Conservation (phyloP, 352 stramenopile species). For the Peronospora farinosa region DNA sequence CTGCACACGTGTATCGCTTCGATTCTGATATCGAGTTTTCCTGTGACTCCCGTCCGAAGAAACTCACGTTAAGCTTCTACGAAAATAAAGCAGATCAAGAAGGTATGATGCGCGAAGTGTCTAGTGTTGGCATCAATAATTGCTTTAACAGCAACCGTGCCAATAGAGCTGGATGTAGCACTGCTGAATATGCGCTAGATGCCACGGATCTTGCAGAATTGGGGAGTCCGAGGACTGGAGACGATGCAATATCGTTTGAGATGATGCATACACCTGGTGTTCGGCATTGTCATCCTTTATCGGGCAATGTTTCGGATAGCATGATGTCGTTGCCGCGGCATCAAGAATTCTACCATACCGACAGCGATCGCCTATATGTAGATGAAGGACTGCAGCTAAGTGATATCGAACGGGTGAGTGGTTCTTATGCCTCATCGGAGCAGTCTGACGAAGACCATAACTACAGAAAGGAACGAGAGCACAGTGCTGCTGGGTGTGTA, state of each 20-base stretch:
- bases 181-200: constrained; percentile 11
- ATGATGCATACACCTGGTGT: constrained; percentile 58
- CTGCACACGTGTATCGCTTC: constrained; percentile 77
- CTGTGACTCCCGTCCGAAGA: constrained; percentile 56
- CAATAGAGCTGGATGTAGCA: constrained; percentile 9
- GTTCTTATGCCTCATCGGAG: constrained; percentile 66
- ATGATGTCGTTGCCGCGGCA: constrained; percentile 29
- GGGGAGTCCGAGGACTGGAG: constrained; percentile 46
- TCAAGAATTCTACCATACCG: constrained; percentile 40
- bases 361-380: constrained; percentile 40
- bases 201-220: constrained; percentile 27
- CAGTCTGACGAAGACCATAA: constrained; percentile 38
- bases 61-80: constrained; percentile 62
- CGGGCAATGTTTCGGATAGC: constrained; percentile 27
- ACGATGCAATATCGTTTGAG: constrained; percentile 57
- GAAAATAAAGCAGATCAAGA: constrained; percentile 42
- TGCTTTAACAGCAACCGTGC: constrained; percentile 34
- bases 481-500: constrained; percentile 44
- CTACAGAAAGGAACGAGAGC: constrained; percentile 23
- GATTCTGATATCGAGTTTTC: constrained; percentile 73
- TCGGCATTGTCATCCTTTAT: constrained; percentile 15
- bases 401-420: constrained; percentile 53
- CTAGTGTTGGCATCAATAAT: constrained; percentile 56
- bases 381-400: constrained; percentile 47
- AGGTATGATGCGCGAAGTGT: constrained; percentile 22